These are phyloP conservation scores for Chrysoporthe puriensis DNA, from an alignment of 2,329 filamentous ascomycete species.

Conservation along the genomic window DNA sequence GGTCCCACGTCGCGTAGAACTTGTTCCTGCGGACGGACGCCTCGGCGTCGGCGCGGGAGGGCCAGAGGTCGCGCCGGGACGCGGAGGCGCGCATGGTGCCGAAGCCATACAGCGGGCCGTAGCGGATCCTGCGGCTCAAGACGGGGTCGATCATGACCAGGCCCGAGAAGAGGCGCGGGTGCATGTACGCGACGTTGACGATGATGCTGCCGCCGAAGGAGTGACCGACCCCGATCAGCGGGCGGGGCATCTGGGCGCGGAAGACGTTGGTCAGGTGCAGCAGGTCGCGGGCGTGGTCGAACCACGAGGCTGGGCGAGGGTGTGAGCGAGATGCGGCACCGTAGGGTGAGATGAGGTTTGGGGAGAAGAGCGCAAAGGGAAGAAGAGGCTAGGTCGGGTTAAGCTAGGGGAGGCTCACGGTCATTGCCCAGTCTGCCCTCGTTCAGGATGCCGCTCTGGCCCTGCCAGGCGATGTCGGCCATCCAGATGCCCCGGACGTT, in stretches of 20 bases:
- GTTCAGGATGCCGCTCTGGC: conserved; percentile 77
- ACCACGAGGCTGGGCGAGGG: conserved; percentile 69
- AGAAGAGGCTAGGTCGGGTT: conserved; percentile 21
- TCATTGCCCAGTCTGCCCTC: conserved; percentile 79
- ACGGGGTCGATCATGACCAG: conserved; percentile 86
- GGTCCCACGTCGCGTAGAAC: conserved; percentile 85
- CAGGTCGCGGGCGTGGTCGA: conserved; percentile 83
- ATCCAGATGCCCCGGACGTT: conserved; percentile 86
- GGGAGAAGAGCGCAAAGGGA: not conserved
- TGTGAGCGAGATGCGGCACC: conserved; percentile 22
- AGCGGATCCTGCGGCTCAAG: conserved; percentile 57
- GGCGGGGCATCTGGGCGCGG: conserved; percentile 76
- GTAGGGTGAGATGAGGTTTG: not conserved
- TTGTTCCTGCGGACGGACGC: conserved; percentile 67
- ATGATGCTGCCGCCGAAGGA: conserved; percentile 83
- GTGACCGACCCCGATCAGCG: conserved; percentile 83
- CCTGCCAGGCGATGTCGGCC: conserved; percentile 85
- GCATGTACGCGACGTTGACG: conserved; percentile 70
- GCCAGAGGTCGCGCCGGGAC: conserved; percentile 79
- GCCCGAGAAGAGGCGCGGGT: conserved; percentile 78
- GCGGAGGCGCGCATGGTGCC: conserved; percentile 64
- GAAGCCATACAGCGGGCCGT: conserved; percentile 40
- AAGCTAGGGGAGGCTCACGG: conserved; percentile 54
- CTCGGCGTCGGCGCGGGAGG: conserved; percentile 70
- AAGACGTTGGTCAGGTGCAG: conserved; percentile 85